Base-by-base conservation (phyloP, 257 asterid genomes). In the Capsicum baccatum region DNA sequence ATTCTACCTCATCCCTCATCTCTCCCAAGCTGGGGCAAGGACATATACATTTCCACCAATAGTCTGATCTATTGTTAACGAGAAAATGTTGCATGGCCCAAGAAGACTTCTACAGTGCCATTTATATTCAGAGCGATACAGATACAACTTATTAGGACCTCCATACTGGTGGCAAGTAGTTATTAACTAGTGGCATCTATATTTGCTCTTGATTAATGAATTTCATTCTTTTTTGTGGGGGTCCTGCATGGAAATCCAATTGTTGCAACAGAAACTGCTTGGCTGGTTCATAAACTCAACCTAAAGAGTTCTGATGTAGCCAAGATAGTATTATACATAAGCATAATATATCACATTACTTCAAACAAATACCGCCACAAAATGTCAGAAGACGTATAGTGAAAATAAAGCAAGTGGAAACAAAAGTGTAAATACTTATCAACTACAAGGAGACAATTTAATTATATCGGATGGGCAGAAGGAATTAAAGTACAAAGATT, bases 221-320 rank as follows among this genome's bases (percentile, higher is more conserved):
- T 21, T 63, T 63, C 16, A 10, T 63, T 63, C 13, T 21, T 63
- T 62, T 21, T n/a, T 60, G 33, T 60, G 12, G 69, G 44, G 42
- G 2, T 19, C 35, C 37, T 62, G 48, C 9, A 15, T 14, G 73
- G 47, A 0, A 58, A 60, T 60, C 67, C 5, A 4, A 67, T 35
- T 67, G 33, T 68, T 9, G 9, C 52, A 35, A 68, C 1, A 37
- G 80, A 74, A 74, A 74, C 80, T 74, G 80, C 80, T 74, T 21
- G 60, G 9, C 60, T 74, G 54, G 79, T 50, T 74, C 44, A 74
- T 74, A 50, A 74, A 50, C 21, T 21, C 80, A 74, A 74, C 1
- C 39, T 1, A 3, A 74, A 0, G 80, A 21, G n/a, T 50, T 50
- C 47, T 21, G 3, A 14, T 62, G 3, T 74, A 21, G 9, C 47